Evolutionary conservation across 2,329 filamentous ascomycete species (phyloP).

Genomic region (Tolypocladium sp.): DNA sequence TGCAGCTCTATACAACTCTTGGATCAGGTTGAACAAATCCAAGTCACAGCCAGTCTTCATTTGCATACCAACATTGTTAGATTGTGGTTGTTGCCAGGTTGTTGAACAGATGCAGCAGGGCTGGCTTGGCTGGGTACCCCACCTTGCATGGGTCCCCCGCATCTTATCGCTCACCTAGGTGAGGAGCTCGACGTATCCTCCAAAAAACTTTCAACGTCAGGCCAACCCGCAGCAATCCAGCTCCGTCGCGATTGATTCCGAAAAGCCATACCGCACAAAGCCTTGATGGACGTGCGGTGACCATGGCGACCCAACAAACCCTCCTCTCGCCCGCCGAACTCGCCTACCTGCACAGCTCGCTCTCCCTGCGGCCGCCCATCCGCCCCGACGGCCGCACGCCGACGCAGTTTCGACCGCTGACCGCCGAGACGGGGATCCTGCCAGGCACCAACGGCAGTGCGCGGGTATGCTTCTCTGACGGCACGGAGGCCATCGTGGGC

Average conservation of each 20-base stretch:
- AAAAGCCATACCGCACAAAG: not conserved
- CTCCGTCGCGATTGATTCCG: not conserved
- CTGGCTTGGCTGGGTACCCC: not conserved
- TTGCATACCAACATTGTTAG: not conserved
- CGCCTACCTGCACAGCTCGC: slow-evolving; percentile 84
- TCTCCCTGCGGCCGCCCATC: slow-evolving; percentile 72
- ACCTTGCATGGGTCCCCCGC: slow-evolving; percentile 6
- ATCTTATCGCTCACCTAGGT: slow-evolving; percentile 24
- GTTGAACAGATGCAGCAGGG: not conserved
- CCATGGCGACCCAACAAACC: slow-evolving; percentile 59
- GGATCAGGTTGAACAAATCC: not conserved
- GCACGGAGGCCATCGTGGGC: slow-evolving; percentile 90
- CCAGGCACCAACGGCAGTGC: slow-evolving; percentile 88
- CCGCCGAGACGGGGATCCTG: slow-evolving; percentile 83
- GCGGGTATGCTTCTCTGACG: slow-evolving; percentile 87
- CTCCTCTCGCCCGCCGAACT: slow-evolving; percentile 92
- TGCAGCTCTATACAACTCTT: not conserved
- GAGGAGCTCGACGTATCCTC: slow-evolving; percentile 14
- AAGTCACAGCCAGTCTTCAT: not conserved
- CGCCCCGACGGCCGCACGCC: slow-evolving; percentile 78
- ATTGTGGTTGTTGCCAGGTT: not conserved
- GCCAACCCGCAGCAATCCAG: slow-evolving; percentile 3
- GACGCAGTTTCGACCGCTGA: slow-evolving; percentile 82
- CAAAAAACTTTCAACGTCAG: slow-evolving; percentile 13
- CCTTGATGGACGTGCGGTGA: slow-evolving; percentile 2